Evolutionary conservation across 202 grass and related monocot species (phyloP).

Genomic region (Cymbopogon flexuosus): DNA sequence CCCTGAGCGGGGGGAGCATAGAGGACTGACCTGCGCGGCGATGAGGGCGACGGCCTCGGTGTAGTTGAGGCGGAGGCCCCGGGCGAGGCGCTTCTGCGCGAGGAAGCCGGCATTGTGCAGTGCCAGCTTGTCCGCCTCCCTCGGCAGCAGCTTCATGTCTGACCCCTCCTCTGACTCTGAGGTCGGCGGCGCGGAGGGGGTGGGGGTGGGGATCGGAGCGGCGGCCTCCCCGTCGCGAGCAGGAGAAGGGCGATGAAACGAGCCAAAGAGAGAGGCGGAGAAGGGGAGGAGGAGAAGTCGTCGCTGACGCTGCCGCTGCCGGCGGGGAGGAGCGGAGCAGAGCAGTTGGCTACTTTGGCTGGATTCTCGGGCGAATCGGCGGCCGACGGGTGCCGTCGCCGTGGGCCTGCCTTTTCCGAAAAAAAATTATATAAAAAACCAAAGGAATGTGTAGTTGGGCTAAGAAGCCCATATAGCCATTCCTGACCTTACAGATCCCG

Average conservation of each 20-base stretch:
- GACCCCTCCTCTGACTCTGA: background rate
- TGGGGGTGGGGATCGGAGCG: background rate
- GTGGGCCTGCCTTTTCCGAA: too few species aligned
- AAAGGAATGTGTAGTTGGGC: too few species aligned
- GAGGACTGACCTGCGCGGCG: constrained; percentile 69
- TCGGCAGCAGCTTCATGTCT: constrained; percentile 64
- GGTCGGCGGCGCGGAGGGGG: background rate
- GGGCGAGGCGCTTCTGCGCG: constrained; percentile 85
- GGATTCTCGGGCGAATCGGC: background rate
- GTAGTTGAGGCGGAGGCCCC: constrained; percentile 81
- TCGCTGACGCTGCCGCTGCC: background rate
- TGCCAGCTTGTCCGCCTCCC: constrained; percentile 74
- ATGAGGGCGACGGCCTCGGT: constrained; percentile 78
- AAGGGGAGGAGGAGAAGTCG: background rate
- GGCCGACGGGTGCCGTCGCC: background rate
- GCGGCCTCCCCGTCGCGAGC: too few species aligned
- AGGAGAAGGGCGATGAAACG: too few species aligned
- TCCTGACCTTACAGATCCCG: too few species aligned
- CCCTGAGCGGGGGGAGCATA: too few species aligned
- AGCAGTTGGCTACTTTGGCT: background rate
- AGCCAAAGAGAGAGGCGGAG: background rate
- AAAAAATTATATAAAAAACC: too few species aligned
- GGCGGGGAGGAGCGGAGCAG: background rate
- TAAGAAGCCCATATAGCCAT: too few species aligned
- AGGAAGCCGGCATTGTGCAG: constrained; percentile 85